Conservation (phyloP, 345 rosid species). For the Gossypium ekmanianum region DNA sequence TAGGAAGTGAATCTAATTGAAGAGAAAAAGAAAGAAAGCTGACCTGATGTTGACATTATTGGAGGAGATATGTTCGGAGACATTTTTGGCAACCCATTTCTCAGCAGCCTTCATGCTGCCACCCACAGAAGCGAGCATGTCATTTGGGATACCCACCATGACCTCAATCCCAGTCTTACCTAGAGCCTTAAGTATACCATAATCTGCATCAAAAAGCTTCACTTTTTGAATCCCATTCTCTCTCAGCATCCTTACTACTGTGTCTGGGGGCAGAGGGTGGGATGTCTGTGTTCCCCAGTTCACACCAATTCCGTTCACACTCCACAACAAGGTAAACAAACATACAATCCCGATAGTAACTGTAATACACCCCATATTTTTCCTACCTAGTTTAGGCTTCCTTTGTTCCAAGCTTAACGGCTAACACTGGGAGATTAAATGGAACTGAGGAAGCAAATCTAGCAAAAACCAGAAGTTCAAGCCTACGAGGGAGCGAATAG, state of each 20-base stretch:
- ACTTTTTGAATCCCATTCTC: conserved; percentile 77
- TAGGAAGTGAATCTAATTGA: neutral
- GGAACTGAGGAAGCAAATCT: neutral
- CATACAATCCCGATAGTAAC: conserved; percentile 16
- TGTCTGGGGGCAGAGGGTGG: conserved; percentile 70
- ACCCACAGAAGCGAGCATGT: conserved; percentile 70
- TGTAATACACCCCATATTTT: conserved; percentile 21
- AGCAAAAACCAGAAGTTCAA: too few species aligned
- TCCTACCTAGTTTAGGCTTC: neutral
- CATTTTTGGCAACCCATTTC: conserved; percentile 88
- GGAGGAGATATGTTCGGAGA: conserved; percentile 54
- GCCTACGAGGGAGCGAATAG: too few species aligned
- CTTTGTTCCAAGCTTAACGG: neutral
- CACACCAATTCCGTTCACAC: conserved; percentile 60
- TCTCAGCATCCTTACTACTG: conserved; percentile 57
- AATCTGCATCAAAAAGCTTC: conserved; percentile 92
- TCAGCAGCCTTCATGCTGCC: conserved; percentile 70
- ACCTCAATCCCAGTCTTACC: conserved; percentile 76
- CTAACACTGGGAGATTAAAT: neutral
- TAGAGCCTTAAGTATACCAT: conserved; percentile 60
- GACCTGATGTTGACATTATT: conserved; percentile 79
- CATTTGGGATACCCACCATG: conserved; percentile 99
- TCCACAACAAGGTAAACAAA: conserved; percentile 29
- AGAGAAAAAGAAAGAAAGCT: conserved; percentile 6
- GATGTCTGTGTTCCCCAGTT: conserved; percentile 94